Base-by-base conservation (phyloP, 2,329 filamentous ascomycete genomes). In the Calonectria montana region DNA sequence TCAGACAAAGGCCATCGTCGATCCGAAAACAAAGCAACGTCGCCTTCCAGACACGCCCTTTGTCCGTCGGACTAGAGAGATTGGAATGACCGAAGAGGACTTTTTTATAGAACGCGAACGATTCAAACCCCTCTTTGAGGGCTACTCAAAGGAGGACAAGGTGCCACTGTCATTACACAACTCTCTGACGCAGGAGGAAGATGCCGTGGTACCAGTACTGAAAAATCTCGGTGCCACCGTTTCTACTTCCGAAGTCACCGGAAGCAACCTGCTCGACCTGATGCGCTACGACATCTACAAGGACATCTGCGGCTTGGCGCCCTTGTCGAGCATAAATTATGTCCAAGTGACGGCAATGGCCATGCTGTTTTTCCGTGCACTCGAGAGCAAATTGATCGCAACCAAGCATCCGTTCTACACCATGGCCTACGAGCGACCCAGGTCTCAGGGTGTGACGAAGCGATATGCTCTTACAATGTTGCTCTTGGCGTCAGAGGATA, bases 321-420 rank as follows among this genome's bases (percentile, higher is more conserved):
- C 81, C 3, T 18, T 82, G 1, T 83, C 80, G 0, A 77, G 78
- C 21, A n/a, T 85, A 4, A 85, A 85, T 72, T 85, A 82, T 45
- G n/a, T 83, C 13, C 80, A 68, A 61, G 73, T 81, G 1, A 80
- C 78, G 4, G 45, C 45, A 0, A 25, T 39, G 7, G 74, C 82
- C 12, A 57, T 82, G 50, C 39, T 75, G 4, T 31, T 77, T 0
- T 84, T 83, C 29, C 18, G 16, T 1, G 23, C 61, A 12, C 75
- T 85, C 15, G 82, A 86, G 63, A 57, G 71, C 0, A 48, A 77
- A 31, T 73, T 86, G 29, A 67, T 70, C 3, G 25, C 71, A 23
- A 25, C 72, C 3, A 67, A 75, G 2, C 82, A 83, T 18, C 76
- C 74, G 12, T 4, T 55, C 1, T 76, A 67, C 1, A 27, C 64